These are phyloP conservation scores for Neurospora sp. DNA, from an alignment of 495 filamentous ascomycete species.

Conservation along the genomic window DNA sequence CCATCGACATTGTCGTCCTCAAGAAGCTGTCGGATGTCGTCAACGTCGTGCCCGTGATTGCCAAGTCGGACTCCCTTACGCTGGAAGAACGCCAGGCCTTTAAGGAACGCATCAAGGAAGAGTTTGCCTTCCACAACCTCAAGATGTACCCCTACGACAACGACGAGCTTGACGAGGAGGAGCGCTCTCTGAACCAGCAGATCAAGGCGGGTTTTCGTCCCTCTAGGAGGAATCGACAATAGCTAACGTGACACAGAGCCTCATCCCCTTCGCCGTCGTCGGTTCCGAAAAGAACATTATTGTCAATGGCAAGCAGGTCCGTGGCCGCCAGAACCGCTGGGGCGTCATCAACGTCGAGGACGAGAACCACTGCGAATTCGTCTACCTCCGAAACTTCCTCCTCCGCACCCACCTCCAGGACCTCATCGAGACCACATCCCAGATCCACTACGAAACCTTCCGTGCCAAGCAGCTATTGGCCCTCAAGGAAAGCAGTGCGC, in stretches of 20 bases:
- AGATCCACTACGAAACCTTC: constrained; percentile 99
- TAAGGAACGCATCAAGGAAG: constrained; percentile 99
- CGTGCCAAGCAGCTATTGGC: constrained; percentile 97
- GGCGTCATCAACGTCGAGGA: constrained; percentile 99
- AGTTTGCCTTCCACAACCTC: constrained; percentile 98
- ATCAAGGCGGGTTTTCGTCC: constrained; percentile 64
- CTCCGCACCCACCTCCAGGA: constrained; percentile 95
- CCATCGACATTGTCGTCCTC: constrained; percentile 97
- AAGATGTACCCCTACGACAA: constrained; percentile 99
- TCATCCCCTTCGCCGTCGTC: constrained; percentile 96
- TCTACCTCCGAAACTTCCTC: constrained; percentile 95
- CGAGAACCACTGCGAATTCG: constrained; percentile 98
- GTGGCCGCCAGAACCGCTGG: constrained; percentile 97
- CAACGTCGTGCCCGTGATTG: constrained; percentile 98
- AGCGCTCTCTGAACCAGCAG: constrained; percentile 82
- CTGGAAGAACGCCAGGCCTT: constrained; percentile 91
- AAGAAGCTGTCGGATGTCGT: constrained; percentile 99
- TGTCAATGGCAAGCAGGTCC: constrained; percentile 94
- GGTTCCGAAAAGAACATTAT: constrained; percentile 97
- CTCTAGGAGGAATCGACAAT: background rate
- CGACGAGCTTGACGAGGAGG: constrained; percentile 95
- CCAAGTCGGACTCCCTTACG: constrained; percentile 94
- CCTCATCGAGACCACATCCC: constrained; percentile 97
- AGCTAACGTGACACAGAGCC: constrained; percentile 46
- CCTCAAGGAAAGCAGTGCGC: constrained; percentile 93